phyloP scores from a whole-genome alignment of 1,284 basidiomycete species.

The Coniferiporia weirii region DNA sequence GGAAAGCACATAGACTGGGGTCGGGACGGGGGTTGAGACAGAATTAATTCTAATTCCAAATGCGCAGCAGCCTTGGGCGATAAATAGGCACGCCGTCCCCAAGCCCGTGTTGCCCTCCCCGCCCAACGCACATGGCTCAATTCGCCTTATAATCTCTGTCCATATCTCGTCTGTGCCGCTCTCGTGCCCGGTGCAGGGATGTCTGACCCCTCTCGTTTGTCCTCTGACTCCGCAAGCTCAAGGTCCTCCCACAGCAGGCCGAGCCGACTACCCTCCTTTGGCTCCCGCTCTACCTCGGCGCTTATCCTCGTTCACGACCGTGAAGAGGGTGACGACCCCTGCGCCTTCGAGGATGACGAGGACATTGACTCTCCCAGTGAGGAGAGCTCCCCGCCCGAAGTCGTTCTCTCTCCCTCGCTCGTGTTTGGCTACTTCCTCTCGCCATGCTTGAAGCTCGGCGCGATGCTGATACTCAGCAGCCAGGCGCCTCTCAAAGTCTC shows the following conservation, averaged over 20 bases:
- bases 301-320: constrained; percentile 18
- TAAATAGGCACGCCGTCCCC: background rate
- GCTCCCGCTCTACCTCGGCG: constrained; percentile 7
- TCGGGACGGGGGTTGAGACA: background rate
- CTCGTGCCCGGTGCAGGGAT: constrained; percentile 5
- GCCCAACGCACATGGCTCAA: background rate
- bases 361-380: background rate
- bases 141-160: background rate
- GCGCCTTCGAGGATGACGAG: constrained; percentile 10
- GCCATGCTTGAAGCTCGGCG: constrained; percentile 65
- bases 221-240: constrained; percentile 9
- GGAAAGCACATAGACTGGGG: background rate
- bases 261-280: background rate
- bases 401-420: constrained; percentile 44
- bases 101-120: background rate
- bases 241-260: background rate
- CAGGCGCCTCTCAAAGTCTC: constrained; percentile 43
- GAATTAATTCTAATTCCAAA: background rate
- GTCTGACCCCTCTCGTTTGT: constrained; percentile 5
- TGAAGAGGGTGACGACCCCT: constrained; percentile 13
- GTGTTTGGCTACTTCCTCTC: constrained; percentile 65
- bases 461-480: constrained; percentile 49
- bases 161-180: background rate
- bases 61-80: background rate
- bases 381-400: background rate